A percentile compares a stretch with the other conserved stretches of the same genome.
These are phyloP conservation scores for Arctostaphylos glauca DNA, from an alignment of 148 eudicot genomes.

Conservation along the genomic window DNA sequence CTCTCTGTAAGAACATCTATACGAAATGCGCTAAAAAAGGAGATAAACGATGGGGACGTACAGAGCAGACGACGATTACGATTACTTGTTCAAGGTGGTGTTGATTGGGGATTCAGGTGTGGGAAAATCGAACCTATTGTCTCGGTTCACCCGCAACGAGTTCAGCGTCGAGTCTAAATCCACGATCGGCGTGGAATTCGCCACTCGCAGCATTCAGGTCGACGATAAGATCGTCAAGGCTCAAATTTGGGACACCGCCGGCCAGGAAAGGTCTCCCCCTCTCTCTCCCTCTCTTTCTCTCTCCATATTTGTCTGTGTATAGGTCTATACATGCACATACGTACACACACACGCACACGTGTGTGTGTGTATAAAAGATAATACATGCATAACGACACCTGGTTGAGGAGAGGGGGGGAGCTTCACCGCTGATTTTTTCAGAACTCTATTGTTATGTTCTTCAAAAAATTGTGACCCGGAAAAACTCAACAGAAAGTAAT, in stretches of 20 bases:
- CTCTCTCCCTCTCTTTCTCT: neutral
- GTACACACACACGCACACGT: neutral
- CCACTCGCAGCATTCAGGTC: slow-evolving; percentile 28
- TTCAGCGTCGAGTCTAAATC: slow-evolving; percentile 26
- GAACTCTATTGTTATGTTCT: no score
- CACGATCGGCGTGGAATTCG: slow-evolving; percentile 28
- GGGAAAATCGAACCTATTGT: slow-evolving; percentile 48
- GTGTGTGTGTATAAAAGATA: no score
- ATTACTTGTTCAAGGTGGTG: slow-evolving; percentile 50
- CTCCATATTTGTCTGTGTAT: neutral
- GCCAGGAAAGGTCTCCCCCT: slow-evolving; percentile 24
- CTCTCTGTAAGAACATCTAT: neutral
- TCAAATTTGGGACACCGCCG: slow-evolving; percentile 30
- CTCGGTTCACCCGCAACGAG: slow-evolving; percentile 40
- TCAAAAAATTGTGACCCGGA: no score
- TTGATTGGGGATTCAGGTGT: slow-evolving; percentile 53
- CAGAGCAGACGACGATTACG: slow-evolving; percentile 51
- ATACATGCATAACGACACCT: no score
- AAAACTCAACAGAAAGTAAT: no score
- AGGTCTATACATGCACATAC: no score
- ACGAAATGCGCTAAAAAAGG: no score
- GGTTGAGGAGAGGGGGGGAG: no score
- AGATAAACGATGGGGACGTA: slow-evolving; percentile 30
- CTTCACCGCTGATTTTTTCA: no score
- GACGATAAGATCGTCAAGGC: slow-evolving; percentile 30